A percentile compares a stretch with the other conserved stretches of the same genome.
phyloP scores from a whole-genome alignment of 805 yeast genomes.

The Wickerhamomyces chambardii region DNA sequence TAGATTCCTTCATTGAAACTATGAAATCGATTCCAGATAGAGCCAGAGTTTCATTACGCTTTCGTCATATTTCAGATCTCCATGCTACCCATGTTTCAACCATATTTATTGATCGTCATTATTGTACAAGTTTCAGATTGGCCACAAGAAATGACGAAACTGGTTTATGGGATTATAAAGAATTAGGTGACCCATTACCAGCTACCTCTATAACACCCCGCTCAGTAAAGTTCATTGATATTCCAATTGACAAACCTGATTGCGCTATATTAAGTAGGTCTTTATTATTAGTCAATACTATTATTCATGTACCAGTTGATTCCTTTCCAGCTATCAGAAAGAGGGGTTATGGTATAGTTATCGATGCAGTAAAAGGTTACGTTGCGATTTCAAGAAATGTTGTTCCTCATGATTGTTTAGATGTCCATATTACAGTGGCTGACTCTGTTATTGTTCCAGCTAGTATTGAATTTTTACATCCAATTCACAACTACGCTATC shows the following conservation, averaged over 20 bases:
- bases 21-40: slow-evolving; percentile 74
- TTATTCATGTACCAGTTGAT: slow-evolving; percentile 65
- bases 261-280: slow-evolving; percentile 54
- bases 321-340: slow-evolving; percentile 57
- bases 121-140: slow-evolving; percentile 63
- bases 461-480: slow-evolving; percentile 75
- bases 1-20: slow-evolving; percentile 70
- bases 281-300: slow-evolving; percentile 61
- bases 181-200: slow-evolving; percentile 47
- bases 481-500: slow-evolving; percentile 79
- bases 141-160: slow-evolving; percentile 54
- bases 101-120: slow-evolving; percentile 74
- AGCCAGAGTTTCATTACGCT: slow-evolving; percentile 58
- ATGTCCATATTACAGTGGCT: slow-evolving; percentile 71
- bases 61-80: slow-evolving; percentile 71
- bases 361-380: slow-evolving; percentile 75
- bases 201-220: slow-evolving; percentile 44
- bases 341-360: slow-evolving; percentile 67
- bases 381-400: slow-evolving; percentile 69
- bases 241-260: slow-evolving; percentile 45
- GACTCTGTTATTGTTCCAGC: slow-evolving; percentile 80
- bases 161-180: slow-evolving; percentile 49
- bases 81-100: slow-evolving; percentile 66
- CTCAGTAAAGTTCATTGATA: slow-evolving; percentile 60
- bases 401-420: slow-evolving; percentile 74